Base-by-base conservation (phyloP, 1,284 basidiomycete species). In the Omphalotus olearius region DNA sequence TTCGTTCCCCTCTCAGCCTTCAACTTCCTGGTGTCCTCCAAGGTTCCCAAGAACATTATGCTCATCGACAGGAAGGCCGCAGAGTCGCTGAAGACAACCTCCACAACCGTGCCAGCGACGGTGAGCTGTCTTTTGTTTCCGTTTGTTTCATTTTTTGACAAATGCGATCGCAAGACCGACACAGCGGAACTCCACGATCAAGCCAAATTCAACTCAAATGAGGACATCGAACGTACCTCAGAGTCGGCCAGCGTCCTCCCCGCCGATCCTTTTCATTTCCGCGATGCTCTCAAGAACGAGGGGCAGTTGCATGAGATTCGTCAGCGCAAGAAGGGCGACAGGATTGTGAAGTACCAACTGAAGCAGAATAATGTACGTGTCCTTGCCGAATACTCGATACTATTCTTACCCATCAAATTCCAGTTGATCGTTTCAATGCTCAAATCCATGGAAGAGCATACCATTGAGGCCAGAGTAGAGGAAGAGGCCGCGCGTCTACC, bases 401-500 rank as follows among this genome's bases (percentile, higher is more conserved):
- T 25, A 35, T 46, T 52, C 20, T 20, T 45, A 53, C 10, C 13
- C 23, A 18, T 33, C 43, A 38, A 48, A 25, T 37, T 42, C 14
- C 59, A 91, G 80, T 86, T 96, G 57, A 98, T 98, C 57, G 67
- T 72, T 33, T 80, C 80, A 17, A 70, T 98, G 53, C 79, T 98
- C 50, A 98, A 97, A 69, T 82, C 93, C 1, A 89, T 96, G 82
- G 86, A 91, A 46, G 82, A 85, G 39, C 90, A 95, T 62, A 89
- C 87, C 0, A 76, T 79, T 55, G 87, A 92, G 55, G 87, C 88
- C 23, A 76, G 75, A 57, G 72, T 75, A 17, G 79, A 83, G 25
- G 82, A 86, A 62, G 79, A 86, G 40, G 73, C 75, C 23, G 73
- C 78, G 35, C 81, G 85, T 33, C 61, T 88, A 46, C 76, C 85